These are phyloP conservation scores for Trichocladium antarcticum DNA, from an alignment of 495 filamentous ascomycete genomes.

Conservation along the genomic window DNA sequence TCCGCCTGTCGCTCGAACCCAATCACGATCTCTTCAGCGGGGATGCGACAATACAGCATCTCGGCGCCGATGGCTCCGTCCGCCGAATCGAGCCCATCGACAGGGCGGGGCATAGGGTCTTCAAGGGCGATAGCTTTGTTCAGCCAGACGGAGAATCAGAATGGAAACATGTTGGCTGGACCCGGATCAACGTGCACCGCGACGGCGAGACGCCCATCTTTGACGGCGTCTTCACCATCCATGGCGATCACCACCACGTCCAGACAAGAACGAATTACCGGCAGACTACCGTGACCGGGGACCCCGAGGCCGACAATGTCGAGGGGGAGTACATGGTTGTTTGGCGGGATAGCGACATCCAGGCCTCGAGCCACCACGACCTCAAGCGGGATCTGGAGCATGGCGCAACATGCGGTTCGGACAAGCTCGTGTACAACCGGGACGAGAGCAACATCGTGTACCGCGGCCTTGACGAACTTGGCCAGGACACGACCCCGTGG, in stretches of 20 bases:
- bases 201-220: conserved; percentile 77
- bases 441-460: conserved; percentile 58
- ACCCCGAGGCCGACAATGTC: conserved; percentile 52
- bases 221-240: conserved; percentile 77
- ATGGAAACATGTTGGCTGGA: conserved; percentile 80
- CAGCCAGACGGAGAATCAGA: conserved; percentile 45
- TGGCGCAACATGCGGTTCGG: conserved; percentile 46
- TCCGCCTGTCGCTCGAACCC: conserved; percentile 76
- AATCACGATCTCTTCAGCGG: conserved; percentile 82
- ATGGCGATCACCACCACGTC: conserved; percentile 77
- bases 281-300: conserved; percentile 59
- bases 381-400: conserved; percentile 29
- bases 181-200: conserved; percentile 60
- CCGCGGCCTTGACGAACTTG: conserved; percentile 24
- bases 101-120: conserved; percentile 66
- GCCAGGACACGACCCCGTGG: conserved; percentile 16
- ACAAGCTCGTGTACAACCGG: conserved; percentile 59
- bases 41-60: conserved; percentile 60
- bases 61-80: conserved; percentile 57
- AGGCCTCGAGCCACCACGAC: conserved; percentile 16
- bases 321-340: conserved; percentile 78
- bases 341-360: conserved; percentile 82
- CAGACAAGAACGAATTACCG: conserved; percentile 65
- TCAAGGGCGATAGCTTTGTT: conserved; percentile 67
- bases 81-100: conserved; percentile 51